Base-by-base conservation (phyloP, 805 yeast genomes). In the Saturnispora serradocipensis region DNA sequence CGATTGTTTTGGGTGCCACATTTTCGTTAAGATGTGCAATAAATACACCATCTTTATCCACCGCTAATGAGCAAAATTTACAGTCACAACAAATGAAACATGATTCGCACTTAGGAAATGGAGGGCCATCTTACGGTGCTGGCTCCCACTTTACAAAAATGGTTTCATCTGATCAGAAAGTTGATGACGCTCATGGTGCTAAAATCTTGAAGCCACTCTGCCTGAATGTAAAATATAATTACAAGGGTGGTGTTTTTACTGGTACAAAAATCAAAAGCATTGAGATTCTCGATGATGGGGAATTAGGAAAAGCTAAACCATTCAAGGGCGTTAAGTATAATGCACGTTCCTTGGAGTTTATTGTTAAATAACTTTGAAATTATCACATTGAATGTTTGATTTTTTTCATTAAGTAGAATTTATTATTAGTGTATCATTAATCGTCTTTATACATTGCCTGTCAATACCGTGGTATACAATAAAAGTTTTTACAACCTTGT, bases 301-400 rank as follows among this genome's bases (percentile, higher is more conserved):
- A 77, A 5, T 13, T 24, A 8, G 80, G 79, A 3, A 71, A 72
- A 4, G 83, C 80, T 10, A 84, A 82, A 60, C 96, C 96, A 0
- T 90, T 80, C 71, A 90, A 89, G 64, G 98, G 98, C 1, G 97
- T 90, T 20, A 86, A 89, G 62, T 90, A 90, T 62, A 69, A 77
- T 10, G 81, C 96, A 5, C 68, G 69, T 50, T 74, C 86, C 0
- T 86, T 84, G 1, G 82, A 83, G 50, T 78, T 72, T 58, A 68
- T 80, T 3, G 70, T 81, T n/a, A 61, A 69, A 36, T 67, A 46
- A 54, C 11, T 24, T 28, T 11, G 6, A 18, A 3, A 2, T 18
- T 10, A 10, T 8, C 11, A 38, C 8, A 16, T 18, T 18, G 4
- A 38, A 6, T 18, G 9, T 9, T 38, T 20, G 13, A 16, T 38